Percentiles rank a stretch among this genome's conserved stretches.
Evolutionary conservation across 441 rosid genomes (phyloP).

Genomic region (Sinapis alba): DNA sequence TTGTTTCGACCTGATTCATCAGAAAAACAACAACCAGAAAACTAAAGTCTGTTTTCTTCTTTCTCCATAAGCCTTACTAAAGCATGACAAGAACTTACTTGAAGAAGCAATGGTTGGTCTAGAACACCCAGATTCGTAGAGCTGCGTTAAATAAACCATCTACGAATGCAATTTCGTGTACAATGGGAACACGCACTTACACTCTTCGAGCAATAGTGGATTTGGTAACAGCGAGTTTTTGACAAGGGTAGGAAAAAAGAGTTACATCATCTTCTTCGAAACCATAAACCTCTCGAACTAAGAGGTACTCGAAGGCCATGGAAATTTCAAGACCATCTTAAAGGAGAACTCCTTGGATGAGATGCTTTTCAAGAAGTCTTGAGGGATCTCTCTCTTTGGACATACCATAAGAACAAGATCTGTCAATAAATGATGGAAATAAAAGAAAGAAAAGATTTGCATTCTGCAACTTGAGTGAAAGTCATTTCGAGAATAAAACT

Average conservation of each 20-base stretch:
- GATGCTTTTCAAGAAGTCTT: conserved; percentile 8
- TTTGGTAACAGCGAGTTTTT: no score
- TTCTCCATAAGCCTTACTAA: not conserved
- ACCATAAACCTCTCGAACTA: no score
- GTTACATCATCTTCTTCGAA: no score
- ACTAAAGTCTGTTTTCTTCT: not conserved
- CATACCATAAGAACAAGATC: not conserved
- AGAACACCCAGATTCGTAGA: no score
- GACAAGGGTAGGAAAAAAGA: no score
- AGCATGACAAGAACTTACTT: conserved; percentile 10
- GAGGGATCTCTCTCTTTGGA: conserved; percentile 30
- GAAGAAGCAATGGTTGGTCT: no score
- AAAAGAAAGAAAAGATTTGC: not conserved
- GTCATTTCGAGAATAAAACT: not conserved
- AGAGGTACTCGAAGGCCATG: no score
- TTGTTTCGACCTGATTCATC: conserved; percentile 11
- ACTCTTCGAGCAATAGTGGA: no score
- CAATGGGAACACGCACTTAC: no score
- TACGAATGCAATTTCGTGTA: no score
- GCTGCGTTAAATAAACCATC: no score
- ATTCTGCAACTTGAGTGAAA: not conserved
- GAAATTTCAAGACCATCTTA: conserved; percentile 19
- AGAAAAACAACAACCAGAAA: not conserved
- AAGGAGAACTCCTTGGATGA: not conserved
- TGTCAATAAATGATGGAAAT: not conserved